Base-by-base conservation (phyloP, 1,139 yeast genomes). In the Blastobotrys ciferrii region DNA sequence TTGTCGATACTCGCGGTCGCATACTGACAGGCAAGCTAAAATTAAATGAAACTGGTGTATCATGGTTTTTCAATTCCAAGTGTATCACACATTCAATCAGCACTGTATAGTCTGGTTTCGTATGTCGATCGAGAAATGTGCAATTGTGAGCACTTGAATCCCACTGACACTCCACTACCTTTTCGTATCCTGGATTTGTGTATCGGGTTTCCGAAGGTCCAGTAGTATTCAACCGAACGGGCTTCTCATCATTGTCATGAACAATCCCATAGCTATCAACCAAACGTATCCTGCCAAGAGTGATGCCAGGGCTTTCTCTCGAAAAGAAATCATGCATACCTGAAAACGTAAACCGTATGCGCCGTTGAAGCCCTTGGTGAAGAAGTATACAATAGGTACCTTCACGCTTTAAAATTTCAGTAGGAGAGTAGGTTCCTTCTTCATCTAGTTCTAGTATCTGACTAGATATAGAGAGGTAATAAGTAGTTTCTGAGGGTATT, bases 361-460 rank as follows among this genome's bases (percentile, higher is more conserved):
- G 55, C 35, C 66, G 53, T 42, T 64, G 67, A 3, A 62, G 53
- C 3, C 67, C 67, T 30, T 61, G 64, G 33, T 61, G 67, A 7
- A 63, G 49, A 19, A 53, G 46, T 2, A 56, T 32, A 17, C 52
- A 42, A 5, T 57, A 54, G 4, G 45, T 50, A 7, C 49, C 53
- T 2, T 47, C 52, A 7, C 32, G 25, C 1, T 53, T 50, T 2
- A 41, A 48, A 2, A 58, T 51, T 18, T 58, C 59, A 13, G 55
- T 58, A 2, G 64, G 52, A 15, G 43, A 44, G 43, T 63, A 63
- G 2, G 15, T 41, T 15, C 66, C 67, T 14, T 57, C 40, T 31
- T 63, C 64, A 33, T 55, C 52, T 13, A 61, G 46, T 43, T 63
- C 67, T 15, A 58, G 45, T 5, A 61, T 50, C 39, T 39, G 18